Percentiles rank a stretch among this genome's conserved stretches.
phyloP scores from a whole-genome alignment of 345 rosid genomes.

The Gossypium ekmanianum region DNA sequence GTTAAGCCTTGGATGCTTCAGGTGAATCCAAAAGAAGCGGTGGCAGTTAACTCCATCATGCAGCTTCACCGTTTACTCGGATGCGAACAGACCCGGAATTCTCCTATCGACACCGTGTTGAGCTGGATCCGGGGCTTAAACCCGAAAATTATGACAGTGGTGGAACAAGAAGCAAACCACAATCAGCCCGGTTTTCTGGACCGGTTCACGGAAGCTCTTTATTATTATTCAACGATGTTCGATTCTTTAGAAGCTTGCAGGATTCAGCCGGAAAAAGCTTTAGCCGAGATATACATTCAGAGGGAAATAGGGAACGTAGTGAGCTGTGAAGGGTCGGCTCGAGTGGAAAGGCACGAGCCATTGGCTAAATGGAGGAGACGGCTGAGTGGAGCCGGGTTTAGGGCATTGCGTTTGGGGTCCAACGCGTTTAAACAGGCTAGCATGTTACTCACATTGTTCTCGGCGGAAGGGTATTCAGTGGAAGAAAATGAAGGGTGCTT shows the following conservation, averaged over 20 bases:
- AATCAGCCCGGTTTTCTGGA: conserved; percentile 62
- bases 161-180: conserved; percentile 85
- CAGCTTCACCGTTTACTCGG: conserved; percentile 66
- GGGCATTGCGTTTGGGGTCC: conserved; percentile 63
- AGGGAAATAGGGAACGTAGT: conserved; percentile 70
- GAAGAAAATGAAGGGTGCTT: conserved; percentile 74
- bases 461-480: conserved; percentile 67
- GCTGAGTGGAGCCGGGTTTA: conserved; percentile 51
- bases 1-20: conserved; percentile 81
- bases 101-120: conserved; percentile 51
- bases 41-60: conserved; percentile 77
- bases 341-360: conserved; percentile 82
- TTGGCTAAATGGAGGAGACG: conserved; percentile 56
- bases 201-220: conserved; percentile 66
- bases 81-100: conserved; percentile 25
- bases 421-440: conserved; percentile 87
- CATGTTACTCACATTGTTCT: conserved; percentile 61
- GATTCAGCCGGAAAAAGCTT: conserved; percentile 50
- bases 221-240: conserved; percentile 80
- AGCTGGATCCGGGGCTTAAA: conserved; percentile 51
- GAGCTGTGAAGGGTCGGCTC: conserved; percentile 61
- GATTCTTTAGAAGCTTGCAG: conserved; percentile 73
- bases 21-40: conserved; percentile 61
- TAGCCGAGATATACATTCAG: conserved; percentile 70
- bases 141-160: conserved; percentile 67